Conservation (phyloP, 306 rosid genomes). For the Adenanthera pavonina region DNA sequence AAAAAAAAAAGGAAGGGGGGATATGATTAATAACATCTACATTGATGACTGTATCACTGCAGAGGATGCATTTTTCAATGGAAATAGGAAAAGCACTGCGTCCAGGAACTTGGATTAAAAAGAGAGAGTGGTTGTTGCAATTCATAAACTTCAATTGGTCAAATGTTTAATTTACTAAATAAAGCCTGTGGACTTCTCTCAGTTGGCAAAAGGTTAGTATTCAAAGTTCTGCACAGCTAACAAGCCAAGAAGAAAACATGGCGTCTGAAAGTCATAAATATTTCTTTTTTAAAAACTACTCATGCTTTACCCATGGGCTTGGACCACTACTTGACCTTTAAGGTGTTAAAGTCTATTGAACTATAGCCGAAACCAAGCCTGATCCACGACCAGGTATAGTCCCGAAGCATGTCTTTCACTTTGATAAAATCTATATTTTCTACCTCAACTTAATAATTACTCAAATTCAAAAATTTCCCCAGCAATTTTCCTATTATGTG, state of each 20-base stretch:
- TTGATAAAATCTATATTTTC: background rate
- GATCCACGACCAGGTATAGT: background rate
- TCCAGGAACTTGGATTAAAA: background rate
- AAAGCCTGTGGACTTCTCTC: background rate
- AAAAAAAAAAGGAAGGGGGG: slow-evolving; percentile 16
- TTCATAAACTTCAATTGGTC: background rate
- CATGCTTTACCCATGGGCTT: background rate
- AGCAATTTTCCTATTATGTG: background rate
- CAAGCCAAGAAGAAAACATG: background rate
- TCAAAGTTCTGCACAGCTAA: background rate
- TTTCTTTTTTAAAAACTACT: too few species aligned
- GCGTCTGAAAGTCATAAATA: background rate
- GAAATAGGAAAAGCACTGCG: background rate
- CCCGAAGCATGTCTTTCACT: background rate
- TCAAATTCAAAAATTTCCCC: background rate
- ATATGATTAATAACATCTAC: background rate
- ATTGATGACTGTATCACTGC: background rate
- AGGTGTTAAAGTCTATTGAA: background rate
- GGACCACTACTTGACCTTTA: background rate
- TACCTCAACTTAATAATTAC: background rate
- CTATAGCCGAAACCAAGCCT: background rate
- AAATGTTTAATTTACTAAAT: background rate
- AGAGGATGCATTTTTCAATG: slow-evolving; percentile 6
- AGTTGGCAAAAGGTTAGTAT: background rate
- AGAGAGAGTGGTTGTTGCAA: background rate